Conservation (phyloP, 2,329 filamentous ascomycete genomes). For the Hypoxylon sp. region DNA sequence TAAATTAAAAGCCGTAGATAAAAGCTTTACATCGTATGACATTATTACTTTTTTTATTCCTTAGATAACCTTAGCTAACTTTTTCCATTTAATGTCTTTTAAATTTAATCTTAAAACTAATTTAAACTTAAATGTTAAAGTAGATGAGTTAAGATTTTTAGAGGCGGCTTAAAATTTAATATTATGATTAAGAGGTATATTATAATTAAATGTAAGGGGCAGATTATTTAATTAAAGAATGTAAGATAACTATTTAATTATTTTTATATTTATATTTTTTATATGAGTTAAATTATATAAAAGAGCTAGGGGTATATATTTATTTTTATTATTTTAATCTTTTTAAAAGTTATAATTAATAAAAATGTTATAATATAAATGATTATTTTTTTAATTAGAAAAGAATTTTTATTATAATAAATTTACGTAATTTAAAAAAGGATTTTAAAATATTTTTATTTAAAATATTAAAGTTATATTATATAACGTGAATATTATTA, state of each 20-base stretch:
- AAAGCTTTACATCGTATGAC: too few relatives aligned
- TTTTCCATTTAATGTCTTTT: not conserved
- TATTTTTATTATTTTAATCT: not conserved
- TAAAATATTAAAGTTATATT: not conserved
- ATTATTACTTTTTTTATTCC: too few relatives aligned
- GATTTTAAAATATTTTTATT: not conserved
- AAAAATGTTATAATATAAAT: not conserved
- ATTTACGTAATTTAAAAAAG: not conserved
- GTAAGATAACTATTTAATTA: not conserved
- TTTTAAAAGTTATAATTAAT: not conserved
- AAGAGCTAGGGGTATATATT: not conserved
- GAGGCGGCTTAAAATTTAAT: too few relatives aligned
- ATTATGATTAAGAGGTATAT: too few relatives aligned
- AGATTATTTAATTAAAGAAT: too few relatives aligned
- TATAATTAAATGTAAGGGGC: too few relatives aligned
- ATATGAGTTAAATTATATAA: not conserved
- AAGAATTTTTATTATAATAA: not conserved
- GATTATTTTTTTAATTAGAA: too few relatives aligned
- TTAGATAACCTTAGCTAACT: too few relatives aligned
- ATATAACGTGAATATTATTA: not conserved
- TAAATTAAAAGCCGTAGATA: not conserved
- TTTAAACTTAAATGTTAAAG: not conserved
- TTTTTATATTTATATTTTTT: not conserved
- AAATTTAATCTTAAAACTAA: not conserved
- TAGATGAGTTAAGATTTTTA: too few relatives aligned